Evolutionary conservation across 208 protist genomes (phyloP), one percentile per base, ranked within the genome.

Genomic region (Acanthamoeba sp.): DNA sequence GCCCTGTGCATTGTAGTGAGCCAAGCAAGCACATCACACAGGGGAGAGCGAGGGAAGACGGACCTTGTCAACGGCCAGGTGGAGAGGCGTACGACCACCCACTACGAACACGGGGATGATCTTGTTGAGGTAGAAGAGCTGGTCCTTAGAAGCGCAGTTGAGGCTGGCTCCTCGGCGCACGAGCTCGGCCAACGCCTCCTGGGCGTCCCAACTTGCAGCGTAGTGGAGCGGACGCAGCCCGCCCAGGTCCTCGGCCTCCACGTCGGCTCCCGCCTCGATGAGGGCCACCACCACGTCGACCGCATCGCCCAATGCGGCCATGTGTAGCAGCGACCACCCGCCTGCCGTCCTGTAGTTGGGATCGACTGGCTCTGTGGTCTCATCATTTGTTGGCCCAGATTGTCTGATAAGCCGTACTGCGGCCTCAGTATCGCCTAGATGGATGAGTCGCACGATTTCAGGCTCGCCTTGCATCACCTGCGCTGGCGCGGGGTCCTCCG

Each of bases 91-190:
- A 29, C 84, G 48, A 14, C 84, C 84, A 9, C 84, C 84, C 27
- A 91, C 57, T 6, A 91, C 84, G 32, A 91, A 91, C 27, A 91
- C 84, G 32, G 84, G 84, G 52, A 91, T 91, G 52, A 69, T 91
- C 52, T 91, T 91, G 84, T 91, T 91, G 27, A 91, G 48, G 57
- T 91, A 91, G 40, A 71, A 91, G 84, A 91, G 64, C 34, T 69
- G 84, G 29, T 91, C 84, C 36, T 45, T 91, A 7, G 55, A 91
- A 0, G 50, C 66, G 20, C 29, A 40, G 24, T 66, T 18, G 24
- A 91, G 20, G 57, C 32, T 40, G 29, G 84, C 84, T 27, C 84
- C 84, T 27, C 84, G 55, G 10, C 29, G 84, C 40, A 91, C 27
- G 5, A 91, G 84, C 27, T 36, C 50, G 20, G 32, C 36, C 18